Base-by-base conservation (phyloP, 1,139 yeast species). In the Nakaseomyces sp. region DNA sequence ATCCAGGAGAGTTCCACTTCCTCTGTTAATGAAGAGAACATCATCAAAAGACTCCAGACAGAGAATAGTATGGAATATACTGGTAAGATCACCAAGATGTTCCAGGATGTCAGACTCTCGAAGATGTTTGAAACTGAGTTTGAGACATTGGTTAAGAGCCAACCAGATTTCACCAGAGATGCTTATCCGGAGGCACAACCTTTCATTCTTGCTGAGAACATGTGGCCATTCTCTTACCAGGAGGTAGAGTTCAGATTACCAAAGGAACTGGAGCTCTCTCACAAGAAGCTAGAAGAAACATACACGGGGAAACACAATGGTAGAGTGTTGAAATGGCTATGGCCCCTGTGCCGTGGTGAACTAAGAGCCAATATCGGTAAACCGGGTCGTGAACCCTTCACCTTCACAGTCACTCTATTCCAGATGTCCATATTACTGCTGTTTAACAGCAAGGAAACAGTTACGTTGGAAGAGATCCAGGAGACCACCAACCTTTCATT, bases 321-420 rank as follows among this genome's bases (percentile, higher is more conserved):
- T 12, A 76, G 98, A 63, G 81, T 87, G 53, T 75, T 93, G 57
- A 83, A 85, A 59, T 93, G 98, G 98, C 73, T 91, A 47, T 93
- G 97, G 96, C 85, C 87, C 54, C 80, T 87, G 60, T 87, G 95
- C 38, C 84, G 93, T 64, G 94, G 95, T 50, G 99, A 93, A 61
- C 68, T 93, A 45, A 84, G 80, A 64, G 95, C 95, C n/a, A 84
- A 85, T 59, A 74, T 88, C 51, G 77, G 91, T 5, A 79, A 81
- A 53, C 81, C 82, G 44, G 89, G 94, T 5, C 81, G 82, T 57
- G 87, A 91, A 4, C 94, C 95, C 45, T 86, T 85, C 52, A 67
- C 74, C 31, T 81, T 93, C 59, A 83, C 84, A 10, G 89, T 87
- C 35, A 82, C 95, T 6, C 75, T 86, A 50, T 83, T 80, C 52